These are phyloP conservation scores for Pyrus communis DNA, from an alignment of 306 rosid genomes.

Conservation along the genomic window DNA sequence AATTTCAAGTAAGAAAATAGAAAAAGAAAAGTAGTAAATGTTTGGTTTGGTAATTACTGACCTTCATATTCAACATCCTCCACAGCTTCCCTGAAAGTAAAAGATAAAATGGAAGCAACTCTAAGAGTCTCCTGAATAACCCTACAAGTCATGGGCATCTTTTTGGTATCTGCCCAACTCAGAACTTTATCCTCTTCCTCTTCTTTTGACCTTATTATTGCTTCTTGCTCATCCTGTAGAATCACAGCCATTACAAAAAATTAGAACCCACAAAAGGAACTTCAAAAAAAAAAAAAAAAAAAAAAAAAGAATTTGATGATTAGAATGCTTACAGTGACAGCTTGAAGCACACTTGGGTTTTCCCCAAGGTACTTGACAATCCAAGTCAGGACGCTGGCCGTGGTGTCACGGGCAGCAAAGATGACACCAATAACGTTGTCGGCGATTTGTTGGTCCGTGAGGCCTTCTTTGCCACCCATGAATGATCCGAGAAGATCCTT, in stretches of 20 bases:
- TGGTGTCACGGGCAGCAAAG: conserved; percentile 95
- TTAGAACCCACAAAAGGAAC: background rate
- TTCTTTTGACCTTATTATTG: conserved; percentile 40
- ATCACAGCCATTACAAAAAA: background rate
- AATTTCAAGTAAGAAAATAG: background rate
- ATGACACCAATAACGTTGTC: conserved; percentile 91
- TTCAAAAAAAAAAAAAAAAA: background rate
- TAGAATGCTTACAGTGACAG: conserved; percentile 62
- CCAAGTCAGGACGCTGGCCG: conserved; percentile 96
- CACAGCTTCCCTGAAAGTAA: conserved; percentile 92
- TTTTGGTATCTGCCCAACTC: conserved; percentile 72
- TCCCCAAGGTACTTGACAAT: conserved; percentile 77
- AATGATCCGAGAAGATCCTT: conserved; percentile 73
- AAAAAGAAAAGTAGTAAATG: background rate
- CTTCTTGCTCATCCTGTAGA: conserved; percentile 71
- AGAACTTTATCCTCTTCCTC: conserved; percentile 36
- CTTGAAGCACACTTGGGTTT: conserved; percentile 68
- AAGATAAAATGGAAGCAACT: conserved; percentile 82
- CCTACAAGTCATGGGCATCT: conserved; percentile 74
- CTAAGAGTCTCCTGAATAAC: conserved; percentile 94
- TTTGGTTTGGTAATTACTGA: conserved; percentile 11
- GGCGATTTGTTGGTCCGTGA: conserved; percentile 81
- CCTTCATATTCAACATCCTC: conserved; percentile 93
- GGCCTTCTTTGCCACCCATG: conserved; percentile 76
- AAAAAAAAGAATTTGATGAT: background rate